Conservation (phyloP, 805 yeast genomes). For the Sporopachydermia lactativora region DNA sequence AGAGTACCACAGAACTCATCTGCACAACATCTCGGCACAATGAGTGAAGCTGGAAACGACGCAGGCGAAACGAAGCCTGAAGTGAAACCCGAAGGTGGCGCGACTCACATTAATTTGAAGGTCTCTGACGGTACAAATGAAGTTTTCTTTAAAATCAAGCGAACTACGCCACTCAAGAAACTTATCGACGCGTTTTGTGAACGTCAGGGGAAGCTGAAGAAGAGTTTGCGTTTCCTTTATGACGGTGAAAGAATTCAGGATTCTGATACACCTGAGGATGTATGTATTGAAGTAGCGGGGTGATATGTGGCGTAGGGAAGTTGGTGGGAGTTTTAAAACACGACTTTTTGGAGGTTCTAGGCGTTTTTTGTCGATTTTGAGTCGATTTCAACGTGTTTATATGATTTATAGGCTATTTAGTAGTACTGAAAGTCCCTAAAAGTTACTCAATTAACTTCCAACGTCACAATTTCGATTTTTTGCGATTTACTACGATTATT, state of each 20-base stretch:
- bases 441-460: too few species aligned
- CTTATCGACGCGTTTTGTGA: slow-evolving; percentile 97
- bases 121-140: slow-evolving; percentile 92
- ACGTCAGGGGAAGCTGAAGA: slow-evolving; percentile 85
- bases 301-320: too few species aligned
- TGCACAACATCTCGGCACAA: too few species aligned
- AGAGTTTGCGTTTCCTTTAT: slow-evolving; percentile 72
- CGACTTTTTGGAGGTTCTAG: too few species aligned
- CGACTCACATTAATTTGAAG: slow-evolving; percentile 79
- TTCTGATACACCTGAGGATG: slow-evolving; percentile 81
- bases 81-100: slow-evolving; percentile 40
- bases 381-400: too few species aligned
- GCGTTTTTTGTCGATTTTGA: too few species aligned
- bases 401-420: too few species aligned
- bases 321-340: too few species aligned
- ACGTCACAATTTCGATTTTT: too few species aligned
- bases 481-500: too few species aligned
- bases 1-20: too few species aligned
- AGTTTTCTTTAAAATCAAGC: slow-evolving; percentile 88
- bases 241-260: slow-evolving; percentile 88
- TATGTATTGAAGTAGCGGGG: slow-evolving; percentile 15
- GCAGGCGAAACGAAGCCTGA: slow-evolving; percentile 28
- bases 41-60: slow-evolving; percentile 3
- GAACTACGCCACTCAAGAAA: slow-evolving; percentile 82
- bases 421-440: too few species aligned